phyloP scores from a whole-genome alignment of 805 yeast species.

The Hanseniaspora taiwanica region DNA sequence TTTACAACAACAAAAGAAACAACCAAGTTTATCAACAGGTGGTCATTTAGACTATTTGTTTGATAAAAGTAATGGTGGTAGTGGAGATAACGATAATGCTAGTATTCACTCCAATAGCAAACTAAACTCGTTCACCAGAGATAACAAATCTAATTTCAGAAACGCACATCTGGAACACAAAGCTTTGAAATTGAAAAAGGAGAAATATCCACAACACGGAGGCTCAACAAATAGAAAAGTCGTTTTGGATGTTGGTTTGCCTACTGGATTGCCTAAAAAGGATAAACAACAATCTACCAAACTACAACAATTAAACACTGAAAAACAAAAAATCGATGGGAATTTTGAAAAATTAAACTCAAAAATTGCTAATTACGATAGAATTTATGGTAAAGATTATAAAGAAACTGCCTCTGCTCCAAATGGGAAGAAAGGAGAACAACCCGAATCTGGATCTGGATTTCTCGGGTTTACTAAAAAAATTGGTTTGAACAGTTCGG shows the following conservation, averaged over 20 bases:
- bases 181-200: slow-evolving; percentile 10
- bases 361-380: slow-evolving; percentile 2
- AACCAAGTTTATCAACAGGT: not conserved
- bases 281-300: slow-evolving; percentile 3
- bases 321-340: too few species aligned
- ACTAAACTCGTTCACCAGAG: too few species aligned
- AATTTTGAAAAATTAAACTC: slow-evolving; percentile 2
- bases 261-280: slow-evolving; percentile 1
- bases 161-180: slow-evolving; percentile 7
- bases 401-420: slow-evolving; percentile 1
- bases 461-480: too few species aligned
- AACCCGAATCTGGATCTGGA: too few species aligned
- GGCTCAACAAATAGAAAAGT: slow-evolving; percentile 2
- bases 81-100: too few species aligned
- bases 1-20: not conserved
- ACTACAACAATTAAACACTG: too few species aligned
- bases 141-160: slow-evolving; percentile 13
- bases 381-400: not conserved
- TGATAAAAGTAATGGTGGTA: too few species aligned
- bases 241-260: not conserved
- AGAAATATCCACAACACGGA: slow-evolving; percentile 14
- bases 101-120: too few species aligned
- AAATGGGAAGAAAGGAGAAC: slow-evolving; percentile 2
- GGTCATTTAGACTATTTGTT: slow-evolving; percentile 4
- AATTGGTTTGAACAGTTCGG: too few species aligned